Percentiles rank a stretch among this genome's conserved stretches.
Conservation (phyloP, 257 asterid genomes). For the Solanum ossicruentum region DNA sequence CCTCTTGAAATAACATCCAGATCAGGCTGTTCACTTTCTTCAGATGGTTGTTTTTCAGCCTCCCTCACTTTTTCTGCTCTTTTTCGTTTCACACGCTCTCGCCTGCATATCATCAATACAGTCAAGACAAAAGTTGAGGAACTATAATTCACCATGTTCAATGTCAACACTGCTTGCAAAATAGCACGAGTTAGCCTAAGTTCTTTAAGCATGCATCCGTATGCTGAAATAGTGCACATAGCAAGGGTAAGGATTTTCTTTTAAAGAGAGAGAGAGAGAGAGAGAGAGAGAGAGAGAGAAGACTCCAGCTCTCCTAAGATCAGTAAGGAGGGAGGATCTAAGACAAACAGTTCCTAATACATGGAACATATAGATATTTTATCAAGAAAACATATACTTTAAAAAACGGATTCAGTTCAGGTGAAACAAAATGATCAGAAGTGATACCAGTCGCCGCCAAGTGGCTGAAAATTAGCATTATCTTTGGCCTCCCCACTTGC, state of each 20-base stretch:
- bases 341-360: neutral
- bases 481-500: constrained; percentile 88
- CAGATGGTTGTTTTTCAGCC: constrained; percentile 22
- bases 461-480: constrained; percentile 94
- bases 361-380: neutral
- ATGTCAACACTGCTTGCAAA: neutral
- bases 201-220: neutral
- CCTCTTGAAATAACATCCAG: constrained; percentile 47
- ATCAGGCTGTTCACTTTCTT: constrained; percentile 39
- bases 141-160: neutral
- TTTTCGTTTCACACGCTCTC: constrained; percentile 89
- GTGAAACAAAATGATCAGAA: neutral
- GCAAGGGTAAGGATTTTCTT: neutral
- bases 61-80: constrained; percentile 51
- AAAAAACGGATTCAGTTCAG: neutral
- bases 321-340: neutral
- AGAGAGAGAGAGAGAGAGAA: neutral
- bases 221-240: neutral
- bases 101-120: constrained; percentile 40
- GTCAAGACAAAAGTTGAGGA: neutral
- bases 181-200: neutral
- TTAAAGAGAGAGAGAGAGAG: neutral
- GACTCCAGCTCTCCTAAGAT: neutral
- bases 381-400: neutral
- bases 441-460: constrained; percentile 93